These are phyloP conservation scores for Arthrinium phaeospermum DNA, from an alignment of 2,329 filamentous ascomycete genomes.

Conservation along the genomic window DNA sequence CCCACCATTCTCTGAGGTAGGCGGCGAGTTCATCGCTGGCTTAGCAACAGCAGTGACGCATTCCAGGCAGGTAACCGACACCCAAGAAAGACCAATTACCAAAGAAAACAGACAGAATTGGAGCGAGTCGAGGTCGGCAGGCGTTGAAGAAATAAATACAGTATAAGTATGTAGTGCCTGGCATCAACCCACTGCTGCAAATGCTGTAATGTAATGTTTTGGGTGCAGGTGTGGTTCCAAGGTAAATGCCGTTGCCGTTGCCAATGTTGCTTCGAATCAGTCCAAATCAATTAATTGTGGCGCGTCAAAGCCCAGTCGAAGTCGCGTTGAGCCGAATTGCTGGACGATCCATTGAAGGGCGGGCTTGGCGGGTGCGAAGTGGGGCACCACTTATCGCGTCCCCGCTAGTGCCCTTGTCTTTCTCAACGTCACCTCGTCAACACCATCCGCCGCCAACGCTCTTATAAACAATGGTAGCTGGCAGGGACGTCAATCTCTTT, in stretches of 20 bases:
- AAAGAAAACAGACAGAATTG: background rate
- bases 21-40: conserved; percentile 34
- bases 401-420: background rate
- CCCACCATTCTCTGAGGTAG: conserved; percentile 27
- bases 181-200: background rate
- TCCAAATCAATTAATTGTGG: conserved; percentile 12
- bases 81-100: background rate
- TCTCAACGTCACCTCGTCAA: conserved; percentile 5
- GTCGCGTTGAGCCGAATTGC: background rate
- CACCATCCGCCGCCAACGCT: background rate
- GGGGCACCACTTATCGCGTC: background rate
- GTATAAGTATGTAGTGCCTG: background rate
- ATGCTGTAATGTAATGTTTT: background rate
- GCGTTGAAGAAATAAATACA: background rate
- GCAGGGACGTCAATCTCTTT: background rate
- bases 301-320: conserved; percentile 4
- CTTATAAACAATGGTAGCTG: too few relatives aligned
- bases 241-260: background rate
- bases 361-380: background rate
- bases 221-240: background rate
- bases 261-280: background rate
- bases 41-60: conserved; percentile 24
- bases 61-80: conserved; percentile 17
- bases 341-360: background rate
- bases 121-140: background rate